Evolutionary conservation across 1,139 yeast genomes (phyloP), one percentile per base, ranked within the genome.

Genomic region (Debaryomycetaceae sp.): DNA sequence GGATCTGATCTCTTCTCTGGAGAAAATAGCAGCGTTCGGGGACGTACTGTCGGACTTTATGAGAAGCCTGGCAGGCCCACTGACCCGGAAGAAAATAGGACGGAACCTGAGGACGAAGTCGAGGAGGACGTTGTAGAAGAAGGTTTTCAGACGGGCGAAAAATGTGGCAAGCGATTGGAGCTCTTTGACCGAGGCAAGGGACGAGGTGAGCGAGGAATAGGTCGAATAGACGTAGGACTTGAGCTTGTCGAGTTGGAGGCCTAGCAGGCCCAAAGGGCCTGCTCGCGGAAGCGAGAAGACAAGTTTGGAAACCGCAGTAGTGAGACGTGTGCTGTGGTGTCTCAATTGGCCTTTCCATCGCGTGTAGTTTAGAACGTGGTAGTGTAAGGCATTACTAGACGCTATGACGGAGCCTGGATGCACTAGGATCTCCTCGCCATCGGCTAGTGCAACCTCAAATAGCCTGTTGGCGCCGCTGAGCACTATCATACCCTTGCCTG

Each of bases 401-500:
- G 75, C 80, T 9, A 75, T 54, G 22, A 76, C 52, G 31, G 67
- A 56, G 37, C 59, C 56, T 1, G 77, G 71, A 43, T 62, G 66
- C 1, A 75, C 57, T 14, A 63, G 53, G 3, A 75, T 50, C 13
- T 61, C 53, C 52, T 76, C 80, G 4, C 56, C 60, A 8, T 56
- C 52, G 5, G 44, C 47, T 23, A 77, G 48, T 14, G 61, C 53
- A 6, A 75, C 42, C 37, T 69, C 63, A 20, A 65, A 53, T 2
- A 72, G 48, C 39, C 66, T 67, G 23, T 73, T 71, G 1, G 63
- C 56, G 3, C 72, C 69, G 37, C 69, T 62, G 17, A 75, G 48
- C 2, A 75, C 69, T 7, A 75, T 40, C 5, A 49, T 53, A 0
- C 80, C 81, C 22, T 60, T 59, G 0, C 80, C 80, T 8, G 40